Percentiles rank a stretch among this genome's conserved stretches.
Evolutionary conservation across 371 early-diverging fungal genomes (phyloP).

Genomic region (Rhizopus stolonifer): DNA sequence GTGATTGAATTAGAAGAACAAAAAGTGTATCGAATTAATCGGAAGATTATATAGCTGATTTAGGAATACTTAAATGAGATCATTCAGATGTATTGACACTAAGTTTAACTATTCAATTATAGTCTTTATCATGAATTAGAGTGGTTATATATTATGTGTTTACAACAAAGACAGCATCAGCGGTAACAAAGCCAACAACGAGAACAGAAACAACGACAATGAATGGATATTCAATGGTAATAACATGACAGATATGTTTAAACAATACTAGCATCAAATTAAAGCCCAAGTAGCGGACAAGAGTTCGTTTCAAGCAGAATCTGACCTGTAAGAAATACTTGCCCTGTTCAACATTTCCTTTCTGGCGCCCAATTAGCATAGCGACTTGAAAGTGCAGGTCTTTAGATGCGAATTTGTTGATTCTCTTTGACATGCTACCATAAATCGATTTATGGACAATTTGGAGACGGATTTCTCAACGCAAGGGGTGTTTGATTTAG

Average conservation of each 20-base stretch:
- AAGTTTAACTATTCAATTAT: no score
- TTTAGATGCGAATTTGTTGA: conserved; percentile 6
- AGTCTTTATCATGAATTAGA: no score
- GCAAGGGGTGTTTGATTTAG: conserved; percentile 7
- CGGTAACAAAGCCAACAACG: conserved; percentile 6
- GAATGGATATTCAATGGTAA: conserved; percentile 5
- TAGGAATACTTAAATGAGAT: no score
- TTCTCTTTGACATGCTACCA: conserved; percentile 9
- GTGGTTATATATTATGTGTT: no score
- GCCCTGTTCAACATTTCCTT: conserved; percentile 6
- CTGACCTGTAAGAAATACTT: conserved; percentile 8
- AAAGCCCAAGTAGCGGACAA: conserved; percentile 2
- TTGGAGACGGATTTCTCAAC: conserved; percentile 7
- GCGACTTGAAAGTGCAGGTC: conserved; percentile 5
- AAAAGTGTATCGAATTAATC: no score
- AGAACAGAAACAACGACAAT: conserved; percentile 4
- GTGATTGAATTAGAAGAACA: no score
- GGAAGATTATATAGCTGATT: no score
- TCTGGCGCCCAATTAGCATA: conserved; percentile 9
- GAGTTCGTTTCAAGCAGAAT: conserved; percentile 8
- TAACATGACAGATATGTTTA: conserved; percentile 8
- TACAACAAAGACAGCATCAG: conserved; percentile 7
- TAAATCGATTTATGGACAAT: conserved; percentile 7
- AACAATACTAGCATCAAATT: neutral
- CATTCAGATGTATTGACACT: no score